Base-by-base conservation (phyloP, 192 early-diverging fungal genomes). In the Mycoemilia scoparia region DNA sequence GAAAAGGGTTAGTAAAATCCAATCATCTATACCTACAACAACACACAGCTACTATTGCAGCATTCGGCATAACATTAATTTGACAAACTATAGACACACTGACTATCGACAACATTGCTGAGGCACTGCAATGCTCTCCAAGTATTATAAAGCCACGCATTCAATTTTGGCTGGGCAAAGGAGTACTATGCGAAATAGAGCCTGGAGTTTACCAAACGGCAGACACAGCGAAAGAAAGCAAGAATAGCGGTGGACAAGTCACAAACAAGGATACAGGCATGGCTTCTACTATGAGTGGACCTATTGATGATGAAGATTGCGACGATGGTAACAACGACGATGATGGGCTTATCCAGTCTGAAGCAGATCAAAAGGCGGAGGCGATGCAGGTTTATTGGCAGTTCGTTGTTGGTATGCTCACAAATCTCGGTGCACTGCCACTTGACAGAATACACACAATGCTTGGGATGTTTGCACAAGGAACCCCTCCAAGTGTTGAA, bases 321-420 rank as follows among this genome's bases (percentile, higher is more conserved):
- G 25, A 20, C 3, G 30, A 32, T 19, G 7, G 10, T 25, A 25
- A 19, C 16, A 31, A 7, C 7, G 36, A n/a, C 24, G 49, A 13
- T 13, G 32, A 21, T 24, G 29, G 36, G 0, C 48, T 39, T 1
- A 26, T 24, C 12, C 21, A 19, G 1, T 37, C 30, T 3, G 41
- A 5, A 11, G 21, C 32, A 0, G 54, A 30, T 20, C 41, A 42
- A 1, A 32, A 46, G 9, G 39, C 51, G 0, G 63, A 66, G 12
- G 51, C 54, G 12, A 24, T 68, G 39, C 66, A 54, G 8, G 28
- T 66, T 39, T 54, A 69, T 37, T 66, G 51, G 21, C 53, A 62
- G 30, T 72, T 60, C 28, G 51, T 72, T 18, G 53, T 55, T 11
- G 67, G 54, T 11, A 69, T 72, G 56, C 48, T 72, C 13, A 66